Evolutionary conservation across 179 eudicot genomes (phyloP).

Genomic region (Nepenthes alata): DNA sequence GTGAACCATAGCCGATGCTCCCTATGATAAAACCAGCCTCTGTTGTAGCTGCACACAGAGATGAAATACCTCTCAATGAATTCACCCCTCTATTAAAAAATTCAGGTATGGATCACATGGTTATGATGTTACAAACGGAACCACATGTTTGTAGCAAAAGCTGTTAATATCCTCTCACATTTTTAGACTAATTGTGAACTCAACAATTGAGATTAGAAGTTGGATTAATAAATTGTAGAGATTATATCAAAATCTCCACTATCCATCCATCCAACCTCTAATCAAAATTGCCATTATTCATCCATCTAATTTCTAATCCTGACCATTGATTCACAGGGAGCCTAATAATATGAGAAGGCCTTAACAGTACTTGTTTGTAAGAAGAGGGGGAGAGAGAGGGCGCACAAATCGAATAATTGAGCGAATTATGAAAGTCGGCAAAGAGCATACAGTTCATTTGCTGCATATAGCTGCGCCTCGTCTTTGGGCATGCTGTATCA

Average conservation of each 20-base stretch:
- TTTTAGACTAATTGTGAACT: too few species aligned
- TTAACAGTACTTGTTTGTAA: too few species aligned
- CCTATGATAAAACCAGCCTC: constrained; percentile 81
- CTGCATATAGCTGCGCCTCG: constrained; percentile 77
- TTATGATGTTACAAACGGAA: background rate
- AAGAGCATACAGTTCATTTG: constrained; percentile 76
- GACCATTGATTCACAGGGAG: too few species aligned
- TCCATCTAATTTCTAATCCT: too few species aligned
- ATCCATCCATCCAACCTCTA: too few species aligned
- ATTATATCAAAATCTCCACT: too few species aligned
- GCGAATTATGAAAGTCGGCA: background rate
- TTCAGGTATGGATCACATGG: too few species aligned
- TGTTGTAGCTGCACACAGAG: constrained; percentile 36
- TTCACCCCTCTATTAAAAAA: too few species aligned
- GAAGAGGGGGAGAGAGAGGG: too few species aligned
- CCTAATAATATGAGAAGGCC: too few species aligned
- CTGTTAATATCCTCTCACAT: background rate
- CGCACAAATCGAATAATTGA: background rate
- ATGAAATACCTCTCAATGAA: constrained; percentile 5
- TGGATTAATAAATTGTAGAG: background rate
- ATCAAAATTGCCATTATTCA: too few species aligned
- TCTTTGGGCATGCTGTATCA: constrained; percentile 88
- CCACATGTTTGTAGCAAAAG: background rate
- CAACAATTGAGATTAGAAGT: background rate
- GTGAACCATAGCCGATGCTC: constrained; percentile 55